These are phyloP conservation scores for Erysiphe pulchra DNA, from an alignment of 2,329 filamentous ascomycete species.

Conservation along the genomic window DNA sequence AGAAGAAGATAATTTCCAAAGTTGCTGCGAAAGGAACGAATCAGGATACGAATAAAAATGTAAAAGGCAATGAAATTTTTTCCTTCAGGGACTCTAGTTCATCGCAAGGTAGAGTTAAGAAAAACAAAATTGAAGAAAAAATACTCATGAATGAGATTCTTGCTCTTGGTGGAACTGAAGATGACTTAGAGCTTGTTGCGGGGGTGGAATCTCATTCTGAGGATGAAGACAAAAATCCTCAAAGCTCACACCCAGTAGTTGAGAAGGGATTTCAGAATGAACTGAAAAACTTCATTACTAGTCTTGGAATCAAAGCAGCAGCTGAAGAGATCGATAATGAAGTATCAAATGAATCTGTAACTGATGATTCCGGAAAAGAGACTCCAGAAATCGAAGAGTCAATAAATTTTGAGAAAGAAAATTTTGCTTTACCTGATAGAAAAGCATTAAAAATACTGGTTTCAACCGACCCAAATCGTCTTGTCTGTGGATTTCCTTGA, in stretches of 20 bases:
- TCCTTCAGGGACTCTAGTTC: constrained; percentile 2
- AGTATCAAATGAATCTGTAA: constrained; percentile 13
- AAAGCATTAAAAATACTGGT: not conserved
- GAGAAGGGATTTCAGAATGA: constrained; percentile 22
- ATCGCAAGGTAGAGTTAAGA: constrained; percentile 1
- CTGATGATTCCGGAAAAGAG: constrained; percentile 13
- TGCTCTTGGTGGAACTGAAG: constrained; percentile 37
- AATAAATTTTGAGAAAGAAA: constrained; percentile 15
- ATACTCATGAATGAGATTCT: constrained; percentile 34
- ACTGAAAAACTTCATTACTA: constrained; percentile 24
- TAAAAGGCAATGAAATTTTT: not conserved
- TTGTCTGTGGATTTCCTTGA: constrained; percentile 9
- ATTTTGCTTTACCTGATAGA: not conserved
- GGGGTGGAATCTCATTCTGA: constrained; percentile 25
- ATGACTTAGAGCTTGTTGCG: constrained; percentile 34
- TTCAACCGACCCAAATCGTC: constrained; percentile 11
- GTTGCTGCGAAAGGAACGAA: not conserved
- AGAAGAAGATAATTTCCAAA: not conserved
- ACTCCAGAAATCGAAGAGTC: constrained; percentile 3
- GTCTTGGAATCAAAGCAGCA: constrained; percentile 20
- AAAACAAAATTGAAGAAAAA: constrained; percentile 8
- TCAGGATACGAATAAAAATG: not conserved
- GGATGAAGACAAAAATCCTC: constrained; percentile 9
- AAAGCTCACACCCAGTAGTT: constrained; percentile 6
- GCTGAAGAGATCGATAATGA: constrained; percentile 8